Evolutionary conservation across 2,329 filamentous ascomycete species (phyloP), one percentile per base, ranked within the genome.

Genomic region (Domatiomyces catenatus): DNA sequence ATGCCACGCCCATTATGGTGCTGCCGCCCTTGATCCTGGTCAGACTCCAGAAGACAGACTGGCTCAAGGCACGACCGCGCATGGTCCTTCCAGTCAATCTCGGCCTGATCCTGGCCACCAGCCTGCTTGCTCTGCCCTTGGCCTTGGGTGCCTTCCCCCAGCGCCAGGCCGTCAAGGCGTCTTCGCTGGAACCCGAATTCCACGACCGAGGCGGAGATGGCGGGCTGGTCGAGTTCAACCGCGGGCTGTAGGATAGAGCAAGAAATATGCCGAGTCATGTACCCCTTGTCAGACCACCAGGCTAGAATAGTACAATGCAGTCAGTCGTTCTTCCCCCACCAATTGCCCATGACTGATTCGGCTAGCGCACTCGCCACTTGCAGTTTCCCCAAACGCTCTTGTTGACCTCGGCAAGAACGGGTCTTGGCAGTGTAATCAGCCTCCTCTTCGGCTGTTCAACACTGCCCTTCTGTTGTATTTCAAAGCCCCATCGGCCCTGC

Each of bases 1-100:
- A 96, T 68, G 85, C 87, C 54, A 93, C 86, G 10, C 92, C 92
- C 8, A 92, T 98, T 70, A 98, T 98, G 92, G 88, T 94, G 12
- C 74, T 98, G 45, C 92, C 92, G 43, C 87, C 92, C 19, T 72
- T 98, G 64, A 70, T 93, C 20, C 75, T 98, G 50, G 84, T 96
- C 48, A 76, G 81, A 58, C 72, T 98, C 60, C 89, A 98, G 74
- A 77, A 81, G 67, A 85, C 80, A 48, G 75, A 83, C 53, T 96
- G 87, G 87, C 69, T 96, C 60, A 80, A 81, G 70, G 73, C 74
- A 55, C 78, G 86, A 57, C 92, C 90, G 5, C 75, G 81, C 52
- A 73, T 89, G 67, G 84, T 86, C 8, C 71, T 84, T 51, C 87
- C 89, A 0, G 72, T 95, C 45, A 98, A 98, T 68, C 68, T 98